A percentile compares a stretch with the other conserved stretches of the same genome.
These are phyloP conservation scores for Tetrapisispora nanseiensis DNA, from an alignment of 805 yeast species.

Conservation along the genomic window DNA sequence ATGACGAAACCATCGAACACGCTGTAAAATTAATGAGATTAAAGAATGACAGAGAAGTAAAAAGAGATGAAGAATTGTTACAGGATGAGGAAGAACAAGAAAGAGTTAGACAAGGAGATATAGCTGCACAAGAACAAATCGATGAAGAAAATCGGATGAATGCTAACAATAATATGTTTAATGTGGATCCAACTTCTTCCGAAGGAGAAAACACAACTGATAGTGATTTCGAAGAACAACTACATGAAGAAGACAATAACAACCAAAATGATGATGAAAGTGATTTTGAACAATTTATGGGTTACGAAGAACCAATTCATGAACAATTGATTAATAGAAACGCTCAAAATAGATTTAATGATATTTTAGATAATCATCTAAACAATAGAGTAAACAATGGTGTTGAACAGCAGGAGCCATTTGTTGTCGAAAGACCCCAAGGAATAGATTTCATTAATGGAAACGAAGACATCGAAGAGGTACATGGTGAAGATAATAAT, in stretches of 20 bases:
- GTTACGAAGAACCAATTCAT: constrained; percentile 7
- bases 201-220: constrained; percentile 4
- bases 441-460: not conserved
- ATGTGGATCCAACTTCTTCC: not conserved
- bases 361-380: constrained; percentile 10
- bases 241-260: constrained; percentile 8
- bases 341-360: constrained; percentile 21
- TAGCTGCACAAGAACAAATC: constrained; percentile 3
- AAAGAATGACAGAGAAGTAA: constrained; percentile 18
- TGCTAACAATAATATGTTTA: constrained; percentile 1
- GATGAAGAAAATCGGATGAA: constrained; percentile 13
- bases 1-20: constrained; percentile 24
- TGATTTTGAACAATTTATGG: constrained; percentile 9
- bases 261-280: constrained; percentile 20
- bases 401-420: not conserved
- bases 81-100: constrained; percentile 3
- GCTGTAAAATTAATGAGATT: constrained; percentile 22
- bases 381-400: constrained; percentile 1
- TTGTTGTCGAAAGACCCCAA: constrained; percentile 2
- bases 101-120: constrained; percentile 4
- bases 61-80: constrained; percentile 1
- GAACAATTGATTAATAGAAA: constrained; percentile 14
- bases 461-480: constrained; percentile 5
- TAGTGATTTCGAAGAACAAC: constrained; percentile 7
- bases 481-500: not conserved